Percentiles rank a stretch among this genome's conserved stretches.
phyloP scores from a whole-genome alignment of 1,139 yeast genomes.

The Candida sp. region DNA sequence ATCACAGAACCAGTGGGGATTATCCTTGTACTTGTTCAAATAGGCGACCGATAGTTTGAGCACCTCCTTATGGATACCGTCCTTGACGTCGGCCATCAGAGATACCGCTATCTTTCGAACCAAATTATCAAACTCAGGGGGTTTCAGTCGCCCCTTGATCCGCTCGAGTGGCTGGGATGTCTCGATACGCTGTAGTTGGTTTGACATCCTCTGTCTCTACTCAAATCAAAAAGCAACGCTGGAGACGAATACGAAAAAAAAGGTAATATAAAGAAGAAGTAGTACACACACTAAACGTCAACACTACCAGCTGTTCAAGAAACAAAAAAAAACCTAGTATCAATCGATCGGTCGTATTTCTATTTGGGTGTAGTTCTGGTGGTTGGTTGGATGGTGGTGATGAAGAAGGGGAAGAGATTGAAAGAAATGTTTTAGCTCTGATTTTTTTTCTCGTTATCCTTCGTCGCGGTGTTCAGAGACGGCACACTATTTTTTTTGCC shows the following conservation, averaged over 20 bases:
- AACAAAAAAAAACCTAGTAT: not conserved
- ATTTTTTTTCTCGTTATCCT: too few relatives aligned
- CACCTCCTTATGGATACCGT: slow-evolving; percentile 29
- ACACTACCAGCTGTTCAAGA: not conserved
- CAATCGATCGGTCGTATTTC: too few relatives aligned
- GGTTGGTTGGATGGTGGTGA: not conserved
- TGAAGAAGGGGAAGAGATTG: not conserved
- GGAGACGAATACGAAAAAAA: not conserved
- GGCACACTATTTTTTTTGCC: too few relatives aligned
- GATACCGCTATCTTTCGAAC: slow-evolving; percentile 23
- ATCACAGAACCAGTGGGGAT: slow-evolving; percentile 62
- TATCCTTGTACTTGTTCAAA: slow-evolving; percentile 21
- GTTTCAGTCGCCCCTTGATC: slow-evolving; percentile 15
- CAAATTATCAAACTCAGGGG: slow-evolving; percentile 30
- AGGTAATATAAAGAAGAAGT: not conserved
- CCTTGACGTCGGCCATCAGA: slow-evolving; percentile 27
- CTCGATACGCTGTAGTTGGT: not conserved
- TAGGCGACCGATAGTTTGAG: slow-evolving; percentile 28
- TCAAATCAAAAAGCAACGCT: not conserved
- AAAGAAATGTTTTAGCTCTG: not conserved
- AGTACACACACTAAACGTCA: not conserved
- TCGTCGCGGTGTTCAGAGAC: too few relatives aligned
- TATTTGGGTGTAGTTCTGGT: not conserved
- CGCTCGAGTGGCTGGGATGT: not conserved
- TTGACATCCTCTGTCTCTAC: not conserved